These are phyloP conservation scores for Purpureocillium takamizusanense DNA, from an alignment of 2,329 filamentous ascomycete species.

Conservation along the genomic window DNA sequence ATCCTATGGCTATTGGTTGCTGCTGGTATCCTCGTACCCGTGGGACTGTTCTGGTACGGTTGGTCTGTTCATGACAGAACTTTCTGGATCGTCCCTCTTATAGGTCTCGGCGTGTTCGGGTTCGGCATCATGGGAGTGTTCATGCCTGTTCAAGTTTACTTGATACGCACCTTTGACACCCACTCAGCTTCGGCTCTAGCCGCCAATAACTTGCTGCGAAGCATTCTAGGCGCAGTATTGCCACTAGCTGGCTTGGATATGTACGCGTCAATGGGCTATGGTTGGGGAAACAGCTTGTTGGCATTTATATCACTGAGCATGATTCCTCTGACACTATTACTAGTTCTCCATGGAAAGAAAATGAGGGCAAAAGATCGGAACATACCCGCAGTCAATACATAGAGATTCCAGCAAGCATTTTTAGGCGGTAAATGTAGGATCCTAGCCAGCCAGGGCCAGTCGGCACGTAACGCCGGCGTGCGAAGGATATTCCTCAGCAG, in stretches of 20 bases:
- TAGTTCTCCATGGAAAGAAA: neutral
- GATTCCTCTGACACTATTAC: neutral
- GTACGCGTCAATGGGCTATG: conserved; percentile 31
- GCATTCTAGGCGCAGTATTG: conserved; percentile 52
- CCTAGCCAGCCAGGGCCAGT: too few relatives aligned
- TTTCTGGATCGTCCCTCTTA: too few relatives aligned
- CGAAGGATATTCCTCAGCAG: too few relatives aligned
- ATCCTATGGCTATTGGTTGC: too few relatives aligned
- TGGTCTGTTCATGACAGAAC: too few relatives aligned
- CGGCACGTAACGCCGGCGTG: too few relatives aligned
- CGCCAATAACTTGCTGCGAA: conserved; percentile 31
- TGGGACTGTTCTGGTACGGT: too few relatives aligned
- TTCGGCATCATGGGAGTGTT: conserved; percentile 28
- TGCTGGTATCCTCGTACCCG: too few relatives aligned
- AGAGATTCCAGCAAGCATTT: too few relatives aligned
- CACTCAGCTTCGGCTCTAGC: conserved; percentile 19
- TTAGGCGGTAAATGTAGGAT: too few relatives aligned
- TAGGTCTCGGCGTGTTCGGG: conserved; percentile 20
- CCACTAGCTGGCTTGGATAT: conserved; percentile 45
- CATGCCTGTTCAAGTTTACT: conserved; percentile 48
- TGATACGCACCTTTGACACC: conserved; percentile 30
- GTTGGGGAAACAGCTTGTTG: conserved; percentile 34
- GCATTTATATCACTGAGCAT: conserved; percentile 37
- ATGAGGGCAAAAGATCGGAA: too few relatives aligned
- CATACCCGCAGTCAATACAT: too few relatives aligned